These are phyloP conservation scores for Microsporum canis DNA, from an alignment of 2,329 filamentous ascomycete species.

Conservation along the genomic window DNA sequence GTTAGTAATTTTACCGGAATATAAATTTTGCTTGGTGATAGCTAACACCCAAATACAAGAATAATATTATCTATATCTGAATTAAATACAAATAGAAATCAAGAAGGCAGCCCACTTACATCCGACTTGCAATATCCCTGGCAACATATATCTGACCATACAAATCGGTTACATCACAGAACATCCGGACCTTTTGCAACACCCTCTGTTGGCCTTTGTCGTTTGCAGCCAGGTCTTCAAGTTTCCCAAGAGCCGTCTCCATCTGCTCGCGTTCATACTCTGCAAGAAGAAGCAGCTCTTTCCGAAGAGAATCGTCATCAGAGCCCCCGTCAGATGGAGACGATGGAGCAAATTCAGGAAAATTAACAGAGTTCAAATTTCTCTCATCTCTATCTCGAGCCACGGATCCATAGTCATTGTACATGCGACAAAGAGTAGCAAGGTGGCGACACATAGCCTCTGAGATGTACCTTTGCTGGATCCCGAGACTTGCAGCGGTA, in stretches of 20 bases:
- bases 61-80: neutral
- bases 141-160: conserved; percentile 30
- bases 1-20: no score
- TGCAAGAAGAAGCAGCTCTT: conserved; percentile 1
- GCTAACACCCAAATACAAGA: no score
- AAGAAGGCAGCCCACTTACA: neutral
- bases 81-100: neutral
- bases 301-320: conserved; percentile 21
- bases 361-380: conserved; percentile 27
- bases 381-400: conserved; percentile 21
- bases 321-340: conserved; percentile 16
- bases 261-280: neutral
- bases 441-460: conserved; percentile 15
- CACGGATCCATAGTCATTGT: conserved; percentile 28
- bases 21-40: no score
- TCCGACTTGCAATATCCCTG: conserved; percentile 19
- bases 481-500: neutral
- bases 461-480: conserved; percentile 8
- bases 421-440: conserved; percentile 23
- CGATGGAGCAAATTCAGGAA: conserved; percentile 19
- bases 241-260: neutral
- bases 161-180: conserved; percentile 26
- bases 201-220: neutral
- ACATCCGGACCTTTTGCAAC: conserved; percentile 16
- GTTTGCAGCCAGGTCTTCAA: neutral